phyloP scores from a whole-genome alignment of 2,329 filamentous ascomycete genomes.

The Aspergillus quadricinctus region DNA sequence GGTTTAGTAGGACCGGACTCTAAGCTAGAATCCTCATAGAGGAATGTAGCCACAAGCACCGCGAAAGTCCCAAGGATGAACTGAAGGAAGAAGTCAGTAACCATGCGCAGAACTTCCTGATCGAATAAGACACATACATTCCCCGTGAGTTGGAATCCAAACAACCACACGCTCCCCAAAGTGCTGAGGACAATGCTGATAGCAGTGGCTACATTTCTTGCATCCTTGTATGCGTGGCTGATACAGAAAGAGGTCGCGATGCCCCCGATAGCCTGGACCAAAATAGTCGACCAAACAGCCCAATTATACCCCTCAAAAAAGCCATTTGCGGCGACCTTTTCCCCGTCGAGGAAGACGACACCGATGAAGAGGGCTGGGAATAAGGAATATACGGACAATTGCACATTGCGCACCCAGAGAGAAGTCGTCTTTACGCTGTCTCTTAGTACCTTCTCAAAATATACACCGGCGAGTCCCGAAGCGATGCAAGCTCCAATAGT shows the following conservation, averaged over 20 bases:
- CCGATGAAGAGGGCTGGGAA: slow-evolving; percentile 85
- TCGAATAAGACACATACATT: slow-evolving; percentile 56
- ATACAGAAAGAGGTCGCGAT: slow-evolving; percentile 78
- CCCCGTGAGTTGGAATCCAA: slow-evolving; percentile 69
- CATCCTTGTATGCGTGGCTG: slow-evolving; percentile 81
- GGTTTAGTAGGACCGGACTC: slow-evolving; percentile 15
- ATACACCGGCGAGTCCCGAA: slow-evolving; percentile 74
- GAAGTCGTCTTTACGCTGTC: slow-evolving; percentile 71
- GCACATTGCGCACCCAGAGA: slow-evolving; percentile 91
- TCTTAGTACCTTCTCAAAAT: slow-evolving; percentile 76
- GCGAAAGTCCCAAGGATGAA: slow-evolving; percentile 75
- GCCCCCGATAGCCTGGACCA: slow-evolving; percentile 78
- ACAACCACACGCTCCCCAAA: slow-evolving; percentile 78
- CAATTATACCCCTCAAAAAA: slow-evolving; percentile 95
- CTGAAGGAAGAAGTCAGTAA: slow-evolving; percentile 44
- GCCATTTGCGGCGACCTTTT: slow-evolving; percentile 74
- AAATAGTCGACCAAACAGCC: slow-evolving; percentile 81
- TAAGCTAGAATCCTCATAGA: slow-evolving; percentile 63
- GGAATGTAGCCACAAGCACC: slow-evolving; percentile 76
- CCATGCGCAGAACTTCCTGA: slow-evolving; percentile 4
- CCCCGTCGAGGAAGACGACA: slow-evolving; percentile 80
- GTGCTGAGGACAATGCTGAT: slow-evolving; percentile 88
- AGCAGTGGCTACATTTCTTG: slow-evolving; percentile 89
- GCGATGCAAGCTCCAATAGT: slow-evolving; percentile 73
- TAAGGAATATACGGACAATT: slow-evolving; percentile 89